Base-by-base conservation (phyloP, 305 asterid species). In the Striga hermonthica region DNA sequence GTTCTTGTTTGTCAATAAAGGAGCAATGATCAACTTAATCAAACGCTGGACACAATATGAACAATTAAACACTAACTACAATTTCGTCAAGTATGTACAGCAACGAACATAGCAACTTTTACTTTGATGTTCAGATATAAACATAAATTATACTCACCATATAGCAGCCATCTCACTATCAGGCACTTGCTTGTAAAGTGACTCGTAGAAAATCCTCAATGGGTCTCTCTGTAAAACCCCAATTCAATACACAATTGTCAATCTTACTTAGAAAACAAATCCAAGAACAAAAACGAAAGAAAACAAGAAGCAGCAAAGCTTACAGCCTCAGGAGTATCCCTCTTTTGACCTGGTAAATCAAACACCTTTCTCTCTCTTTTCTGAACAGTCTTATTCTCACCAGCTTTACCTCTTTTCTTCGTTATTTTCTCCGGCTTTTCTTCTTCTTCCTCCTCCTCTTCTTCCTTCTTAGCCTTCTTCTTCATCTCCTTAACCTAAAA, bases 331-430 rank as follows among this genome's bases (percentile, higher is more conserved):
- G 95, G 96, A 56, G 87, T 68, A 3, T 84, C 96, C 83, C 90
- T 89, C 76, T 87, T 89, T 82, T 91, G 98, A 43, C 98, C 98
- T 5, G 96, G 93, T 70, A 87, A 81, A 55, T 83, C 88, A 69
- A 73, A 89, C 7, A 78, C 86, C 76, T 84, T 89, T 83, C 47
- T 84, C 68, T 75, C 93, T 74, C 80, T 86, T 69, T 86, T 85
- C 82, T 74, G 82, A 54, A 35, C 83, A 28, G 57, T 73, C 55
- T 70, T 70, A 67, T 10, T 52, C 41, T 64, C 87, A 39, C 16
- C 70, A 57, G 52, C 70, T 55, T 88, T 77, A 7, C 71, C 83
- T 53, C 72, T 80, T 61, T 77, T 78, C 75, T 79, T 75, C 79
- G 54, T 78, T 69, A 52, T 76, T 53, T 72, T 74, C 48, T 12